phyloP scores from a whole-genome alignment of 2,329 filamentous ascomycete species.

The Nemania serpens region DNA sequence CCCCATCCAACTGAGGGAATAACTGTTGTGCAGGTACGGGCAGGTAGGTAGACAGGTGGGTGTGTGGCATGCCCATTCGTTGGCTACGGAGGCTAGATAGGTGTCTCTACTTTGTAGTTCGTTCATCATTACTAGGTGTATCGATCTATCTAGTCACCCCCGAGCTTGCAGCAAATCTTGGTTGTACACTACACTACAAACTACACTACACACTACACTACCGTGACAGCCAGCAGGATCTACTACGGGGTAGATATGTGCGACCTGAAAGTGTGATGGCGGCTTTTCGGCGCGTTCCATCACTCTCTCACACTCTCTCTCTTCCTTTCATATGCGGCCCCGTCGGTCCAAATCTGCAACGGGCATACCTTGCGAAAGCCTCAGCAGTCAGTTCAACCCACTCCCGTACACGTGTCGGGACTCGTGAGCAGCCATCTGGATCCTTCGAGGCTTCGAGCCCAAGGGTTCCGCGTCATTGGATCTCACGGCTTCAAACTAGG shows the following conservation, averaged over 20 bases:
- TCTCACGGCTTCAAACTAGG: conserved; percentile 1
- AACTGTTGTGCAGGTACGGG: conserved; percentile 17
- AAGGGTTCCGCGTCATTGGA: conserved; percentile 12
- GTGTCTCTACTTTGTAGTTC: too few relatives aligned
- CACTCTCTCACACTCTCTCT: background rate
- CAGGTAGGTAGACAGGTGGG: background rate
- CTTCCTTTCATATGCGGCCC: conserved; percentile 10
- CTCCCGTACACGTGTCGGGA: conserved; percentile 20
- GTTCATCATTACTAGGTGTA: too few relatives aligned
- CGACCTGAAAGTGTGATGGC: conserved; percentile 24
- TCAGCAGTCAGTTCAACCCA: background rate
- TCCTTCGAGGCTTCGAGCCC: conserved; percentile 17
- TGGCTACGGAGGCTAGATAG: too few relatives aligned
- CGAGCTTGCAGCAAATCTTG: conserved; percentile 4
- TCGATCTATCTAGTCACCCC: background rate
- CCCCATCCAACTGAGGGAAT: conserved; percentile 24
- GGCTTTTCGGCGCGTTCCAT: conserved; percentile 11
- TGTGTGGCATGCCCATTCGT: background rate
- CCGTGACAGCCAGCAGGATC: conserved; percentile 9
- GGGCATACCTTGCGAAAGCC: conserved; percentile 23
- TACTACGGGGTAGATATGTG: conserved; percentile 2
- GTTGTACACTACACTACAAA: background rate
- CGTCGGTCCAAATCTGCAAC: conserved; percentile 1
- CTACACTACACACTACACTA: background rate
- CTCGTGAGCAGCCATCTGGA: conserved; percentile 23